phyloP scores from a whole-genome alignment of 805 yeast genomes.

The Komagataella phaffii region DNA sequence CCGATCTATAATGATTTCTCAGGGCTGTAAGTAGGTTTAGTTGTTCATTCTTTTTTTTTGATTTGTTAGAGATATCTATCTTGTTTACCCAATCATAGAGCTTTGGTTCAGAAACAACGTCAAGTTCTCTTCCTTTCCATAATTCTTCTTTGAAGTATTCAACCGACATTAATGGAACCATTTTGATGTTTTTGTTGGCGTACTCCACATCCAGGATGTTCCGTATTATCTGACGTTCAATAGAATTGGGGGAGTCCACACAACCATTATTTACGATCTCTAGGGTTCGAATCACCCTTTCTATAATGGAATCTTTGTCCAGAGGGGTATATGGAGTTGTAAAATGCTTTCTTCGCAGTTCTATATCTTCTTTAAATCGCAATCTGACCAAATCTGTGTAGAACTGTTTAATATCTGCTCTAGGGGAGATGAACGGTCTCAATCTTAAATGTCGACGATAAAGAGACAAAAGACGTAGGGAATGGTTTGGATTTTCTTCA shows the following conservation, averaged over 20 bases:
- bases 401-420: not conserved
- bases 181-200: not conserved
- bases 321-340: slow-evolving; percentile 4
- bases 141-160: not conserved
- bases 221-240: not conserved
- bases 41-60: not conserved
- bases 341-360: slow-evolving; percentile 4
- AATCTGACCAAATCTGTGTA: slow-evolving; percentile 6
- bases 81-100: not conserved
- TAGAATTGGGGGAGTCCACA: not conserved
- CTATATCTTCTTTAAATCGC: slow-evolving; percentile 10
- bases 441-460: slow-evolving; percentile 1
- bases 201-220: not conserved
- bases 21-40: not conserved
- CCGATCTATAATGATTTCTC: not conserved
- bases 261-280: not conserved
- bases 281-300: not conserved
- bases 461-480: not conserved
- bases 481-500: not conserved
- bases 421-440: not conserved
- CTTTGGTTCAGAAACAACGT: not conserved
- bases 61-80: not conserved
- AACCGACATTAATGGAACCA: not conserved
- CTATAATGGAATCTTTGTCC: not conserved
- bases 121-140: not conserved